A percentile compares a stretch with the other conserved stretches of the same genome.
These are phyloP conservation scores for Odontarrhena argentea DNA, from an alignment of 345 rosid genomes.

Conservation along the genomic window DNA sequence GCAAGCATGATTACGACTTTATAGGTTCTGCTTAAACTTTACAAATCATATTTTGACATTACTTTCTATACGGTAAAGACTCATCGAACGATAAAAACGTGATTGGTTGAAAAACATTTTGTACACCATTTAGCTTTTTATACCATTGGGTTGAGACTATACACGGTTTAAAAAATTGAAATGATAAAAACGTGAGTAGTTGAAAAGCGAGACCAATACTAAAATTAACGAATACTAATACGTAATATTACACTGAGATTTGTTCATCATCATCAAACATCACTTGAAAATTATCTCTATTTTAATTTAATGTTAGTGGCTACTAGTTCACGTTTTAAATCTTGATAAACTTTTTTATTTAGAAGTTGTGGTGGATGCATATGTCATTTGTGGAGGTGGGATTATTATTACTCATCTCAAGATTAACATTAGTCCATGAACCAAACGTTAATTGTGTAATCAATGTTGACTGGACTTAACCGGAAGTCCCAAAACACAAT, in stretches of 20 bases:
- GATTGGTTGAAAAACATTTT: neutral
- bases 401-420: neutral
- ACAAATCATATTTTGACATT: too few relatives aligned
- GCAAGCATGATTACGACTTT: too few relatives aligned
- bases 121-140: neutral
- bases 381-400: neutral
- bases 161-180: neutral
- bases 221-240: constrained; percentile 8
- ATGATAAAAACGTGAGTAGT: constrained; percentile 19
- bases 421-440: neutral
- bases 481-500: neutral
- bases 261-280: neutral
- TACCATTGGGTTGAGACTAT: constrained; percentile 8
- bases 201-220: constrained; percentile 1
- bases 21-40: too few relatives aligned
- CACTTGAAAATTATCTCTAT: neutral
- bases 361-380: constrained; percentile 9
- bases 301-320: constrained; percentile 2
- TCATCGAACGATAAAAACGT: too few relatives aligned
- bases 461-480: constrained; percentile 4
- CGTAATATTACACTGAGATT: constrained; percentile 17
- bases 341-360: neutral
- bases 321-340: constrained; percentile 4
- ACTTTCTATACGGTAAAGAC: too few relatives aligned
- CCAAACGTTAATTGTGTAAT: constrained; percentile 2